phyloP scores from a whole-genome alignment of 805 yeast genomes.

The Aciculoconidium aculeatum region DNA sequence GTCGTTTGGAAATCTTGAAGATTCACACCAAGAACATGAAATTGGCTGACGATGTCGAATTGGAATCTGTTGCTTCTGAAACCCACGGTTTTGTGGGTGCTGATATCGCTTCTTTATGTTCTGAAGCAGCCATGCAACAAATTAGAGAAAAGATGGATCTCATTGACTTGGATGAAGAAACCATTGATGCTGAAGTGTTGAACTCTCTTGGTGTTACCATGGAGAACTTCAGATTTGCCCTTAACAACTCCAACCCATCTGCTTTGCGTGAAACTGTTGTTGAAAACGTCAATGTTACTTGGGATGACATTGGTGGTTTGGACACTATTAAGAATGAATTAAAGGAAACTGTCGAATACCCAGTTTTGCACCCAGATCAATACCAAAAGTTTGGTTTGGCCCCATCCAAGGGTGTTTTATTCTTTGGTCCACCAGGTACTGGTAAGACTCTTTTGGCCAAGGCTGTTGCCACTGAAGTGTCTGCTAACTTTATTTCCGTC shows the following conservation, averaged over 20 bases:
- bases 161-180: slow-evolving; percentile 92
- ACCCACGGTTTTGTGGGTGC: slow-evolving; percentile 99
- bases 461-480: slow-evolving; percentile 98
- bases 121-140: slow-evolving; percentile 99
- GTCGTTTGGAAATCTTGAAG: slow-evolving; percentile 93
- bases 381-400: slow-evolving; percentile 96
- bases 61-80: slow-evolving; percentile 93
- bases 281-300: slow-evolving; percentile 95
- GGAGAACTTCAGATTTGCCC: slow-evolving; percentile 97
- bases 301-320: slow-evolving; percentile 99
- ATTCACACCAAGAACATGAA: slow-evolving; percentile 99
- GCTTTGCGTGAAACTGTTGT: slow-evolving; percentile 99
- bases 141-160: slow-evolving; percentile 99
- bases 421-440: slow-evolving; percentile 99
- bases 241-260: slow-evolving; percentile 97
- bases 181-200: slow-evolving; percentile 93
- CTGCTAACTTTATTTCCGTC: slow-evolving; percentile 96
- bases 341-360: slow-evolving; percentile 98
- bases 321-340: slow-evolving; percentile 94
- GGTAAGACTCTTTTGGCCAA: slow-evolving; percentile 98
- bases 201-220: slow-evolving; percentile 96
- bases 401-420: slow-evolving; percentile 96
- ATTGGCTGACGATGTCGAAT: slow-evolving; percentile 88
- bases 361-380: slow-evolving; percentile 98
- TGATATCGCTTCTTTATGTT: slow-evolving; percentile 95